A percentile compares a stretch with the other conserved stretches of the same genome.
Conservation (phyloP, 768 basidiomycete species). For the Paxillus ammoniavirescens region DNA sequence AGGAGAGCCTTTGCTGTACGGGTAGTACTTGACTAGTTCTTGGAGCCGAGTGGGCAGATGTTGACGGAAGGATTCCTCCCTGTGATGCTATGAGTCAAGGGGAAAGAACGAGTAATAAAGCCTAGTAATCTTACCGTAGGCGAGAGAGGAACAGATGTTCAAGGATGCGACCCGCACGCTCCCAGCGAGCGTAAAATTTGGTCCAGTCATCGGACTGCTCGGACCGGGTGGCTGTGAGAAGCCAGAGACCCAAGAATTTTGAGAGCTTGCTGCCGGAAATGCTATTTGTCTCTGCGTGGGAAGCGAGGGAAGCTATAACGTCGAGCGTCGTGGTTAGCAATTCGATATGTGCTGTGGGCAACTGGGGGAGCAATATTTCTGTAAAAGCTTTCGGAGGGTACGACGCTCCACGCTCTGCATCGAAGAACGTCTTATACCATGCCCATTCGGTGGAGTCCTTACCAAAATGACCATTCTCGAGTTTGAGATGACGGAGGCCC, state of each 20-base stretch:
- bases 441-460: conserved; percentile 49
- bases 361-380: conserved; percentile 52
- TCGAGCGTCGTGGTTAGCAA: conserved; percentile 58
- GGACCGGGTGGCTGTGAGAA: conserved; percentile 50
- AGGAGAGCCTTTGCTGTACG: conserved; percentile 43
- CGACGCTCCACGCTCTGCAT: conserved; percentile 54
- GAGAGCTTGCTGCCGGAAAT: conserved; percentile 77
- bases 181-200: conserved; percentile 73
- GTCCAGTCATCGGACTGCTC: conserved; percentile 57
- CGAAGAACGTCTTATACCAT: conserved; percentile 69
- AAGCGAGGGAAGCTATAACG: conserved; percentile 66
- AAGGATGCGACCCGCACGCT: conserved; percentile 64
- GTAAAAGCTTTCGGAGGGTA: conserved; percentile 68
- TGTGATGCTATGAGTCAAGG: conserved; percentile 24
- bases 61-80: conserved; percentile 55
- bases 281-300: conserved; percentile 69
- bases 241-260: conserved; percentile 73
- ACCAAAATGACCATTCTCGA: conserved; percentile 61
- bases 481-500: conserved; percentile 71
- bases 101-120: not conserved
- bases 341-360: conserved; percentile 58
- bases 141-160: conserved; percentile 76
- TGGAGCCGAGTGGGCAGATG: conserved; percentile 68
- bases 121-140: conserved; percentile 51
- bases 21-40: conserved; percentile 70